Evolutionary conservation across 768 basidiomycete species (phyloP).

Genomic region (Strobilomyces dryophilus): DNA sequence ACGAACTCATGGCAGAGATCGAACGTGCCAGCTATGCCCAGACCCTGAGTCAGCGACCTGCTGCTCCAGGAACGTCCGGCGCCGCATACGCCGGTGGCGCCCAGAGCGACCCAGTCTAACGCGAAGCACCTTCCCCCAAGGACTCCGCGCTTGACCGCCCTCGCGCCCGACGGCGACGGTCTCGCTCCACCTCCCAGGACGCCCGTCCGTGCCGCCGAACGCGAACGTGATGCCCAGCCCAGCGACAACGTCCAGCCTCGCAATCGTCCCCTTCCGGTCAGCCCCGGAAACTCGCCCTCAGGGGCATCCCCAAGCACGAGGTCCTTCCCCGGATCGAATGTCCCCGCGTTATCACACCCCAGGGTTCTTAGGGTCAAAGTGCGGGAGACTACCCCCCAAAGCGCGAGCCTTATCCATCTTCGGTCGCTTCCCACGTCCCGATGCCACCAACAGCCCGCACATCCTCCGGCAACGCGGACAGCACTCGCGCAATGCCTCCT

Average conservation of each 20-base stretch:
- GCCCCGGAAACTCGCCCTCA: slow-evolving; percentile 36
- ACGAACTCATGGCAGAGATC: slow-evolving; percentile 66
- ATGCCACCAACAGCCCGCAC: slow-evolving; percentile 30
- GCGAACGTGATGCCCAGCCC: slow-evolving; percentile 37
- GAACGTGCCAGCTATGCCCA: slow-evolving; percentile 68
- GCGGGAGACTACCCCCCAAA: slow-evolving; percentile 43
- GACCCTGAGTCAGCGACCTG: slow-evolving; percentile 42
- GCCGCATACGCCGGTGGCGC: slow-evolving; percentile 47
- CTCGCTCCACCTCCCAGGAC: slow-evolving; percentile 9
- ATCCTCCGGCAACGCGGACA: slow-evolving; percentile 20
- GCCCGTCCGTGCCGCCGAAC: slow-evolving; percentile 25
- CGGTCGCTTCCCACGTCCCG: slow-evolving; percentile 22
- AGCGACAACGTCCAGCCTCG: slow-evolving; percentile 23
- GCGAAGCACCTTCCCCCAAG: slow-evolving; percentile 40
- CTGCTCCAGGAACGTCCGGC: slow-evolving; percentile 37
- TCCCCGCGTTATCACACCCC: slow-evolving; percentile 50
- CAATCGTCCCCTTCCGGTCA: slow-evolving; percentile 30
- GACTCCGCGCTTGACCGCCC: slow-evolving; percentile 54
- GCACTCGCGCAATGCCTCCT: slow-evolving; percentile 33
- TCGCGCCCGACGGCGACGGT: slow-evolving; percentile 32
- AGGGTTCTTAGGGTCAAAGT: slow-evolving; percentile 43
- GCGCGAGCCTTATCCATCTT: slow-evolving; percentile 41
- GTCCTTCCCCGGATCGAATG: slow-evolving; percentile 50
- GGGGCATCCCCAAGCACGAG: slow-evolving; percentile 35
- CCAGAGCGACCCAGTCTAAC: slow-evolving; percentile 35